Conservation (phyloP, 1,284 basidiomycete species). For the Cryptococcus sp. region DNA sequence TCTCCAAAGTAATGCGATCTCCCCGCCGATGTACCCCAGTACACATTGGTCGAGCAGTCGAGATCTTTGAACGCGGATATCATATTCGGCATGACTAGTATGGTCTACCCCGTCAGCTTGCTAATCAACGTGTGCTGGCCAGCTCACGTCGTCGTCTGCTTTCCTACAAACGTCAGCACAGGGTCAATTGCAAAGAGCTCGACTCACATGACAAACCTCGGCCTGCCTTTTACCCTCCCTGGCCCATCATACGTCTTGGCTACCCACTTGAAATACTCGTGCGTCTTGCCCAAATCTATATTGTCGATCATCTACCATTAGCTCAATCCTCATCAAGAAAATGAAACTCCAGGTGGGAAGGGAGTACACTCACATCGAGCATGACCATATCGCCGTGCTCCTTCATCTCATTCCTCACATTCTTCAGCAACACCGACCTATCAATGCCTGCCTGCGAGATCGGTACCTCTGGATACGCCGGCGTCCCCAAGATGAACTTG, state of each 20-base stretch:
- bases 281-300: conserved; percentile 48
- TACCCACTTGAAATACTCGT: conserved; percentile 47
- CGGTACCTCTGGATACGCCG: conserved; percentile 27
- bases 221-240: conserved; percentile 41
- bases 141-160: conserved; percentile 47
- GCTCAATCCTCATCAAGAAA: not conserved
- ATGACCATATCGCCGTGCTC: conserved; percentile 44
- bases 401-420: conserved; percentile 31
- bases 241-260: conserved; percentile 37
- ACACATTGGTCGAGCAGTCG: conserved; percentile 46
- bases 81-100: conserved; percentile 47
- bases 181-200: not conserved
- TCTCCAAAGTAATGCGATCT: conserved; percentile 39
- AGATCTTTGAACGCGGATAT: conserved; percentile 41
- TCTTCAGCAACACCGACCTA: conserved; percentile 14
- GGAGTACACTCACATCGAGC: conserved; percentile 32
- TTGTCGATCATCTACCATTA: conserved; percentile 41
- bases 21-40: conserved; percentile 47
- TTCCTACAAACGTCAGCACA: conserved; percentile 28
- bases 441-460: conserved; percentile 17
- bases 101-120: conserved; percentile 33
- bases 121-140: not conserved
- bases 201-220: conserved; percentile 46
- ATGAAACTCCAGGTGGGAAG: not conserved
- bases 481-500: conserved; percentile 46